Conservation (phyloP, 78 protist species). For the Dictyostelium purpureum region DNA sequence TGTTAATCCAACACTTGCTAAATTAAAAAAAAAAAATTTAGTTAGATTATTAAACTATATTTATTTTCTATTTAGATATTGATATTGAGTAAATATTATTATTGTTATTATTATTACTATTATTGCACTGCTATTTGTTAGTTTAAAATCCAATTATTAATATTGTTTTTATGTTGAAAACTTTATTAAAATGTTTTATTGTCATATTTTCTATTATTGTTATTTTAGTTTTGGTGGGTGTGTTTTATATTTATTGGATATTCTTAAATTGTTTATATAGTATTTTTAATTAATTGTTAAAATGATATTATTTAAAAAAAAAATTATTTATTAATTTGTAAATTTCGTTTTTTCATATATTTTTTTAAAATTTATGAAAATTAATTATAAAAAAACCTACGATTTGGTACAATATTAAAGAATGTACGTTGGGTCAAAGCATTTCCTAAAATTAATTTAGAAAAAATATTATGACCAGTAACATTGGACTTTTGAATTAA, state of each 20-base stretch:
- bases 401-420: conserved; percentile 70
- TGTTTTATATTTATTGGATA: background rate
- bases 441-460: too few species aligned
- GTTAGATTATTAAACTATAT: background rate
- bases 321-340: too few species aligned
- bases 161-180: too few species aligned
- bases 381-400: background rate
- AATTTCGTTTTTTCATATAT: too few species aligned
- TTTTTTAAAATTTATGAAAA: background rate
- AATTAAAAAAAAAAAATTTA: background rate
- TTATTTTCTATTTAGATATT: background rate
- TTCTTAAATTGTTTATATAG: background rate
- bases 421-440: too few species aligned
- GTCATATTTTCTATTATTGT: background rate
- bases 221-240: background rate
- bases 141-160: too few species aligned
- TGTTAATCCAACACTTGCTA: conserved; percentile 70
- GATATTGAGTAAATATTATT: background rate
- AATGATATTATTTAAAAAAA: too few species aligned
- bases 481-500: too few species aligned
- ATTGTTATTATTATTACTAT: too few species aligned
- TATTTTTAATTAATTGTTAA: too few species aligned
- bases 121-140: background rate
- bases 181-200: background rate
- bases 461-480: too few species aligned